Base-by-base conservation (phyloP, 352 stramenopile species). In the Globisporangium uncinulatum region DNA sequence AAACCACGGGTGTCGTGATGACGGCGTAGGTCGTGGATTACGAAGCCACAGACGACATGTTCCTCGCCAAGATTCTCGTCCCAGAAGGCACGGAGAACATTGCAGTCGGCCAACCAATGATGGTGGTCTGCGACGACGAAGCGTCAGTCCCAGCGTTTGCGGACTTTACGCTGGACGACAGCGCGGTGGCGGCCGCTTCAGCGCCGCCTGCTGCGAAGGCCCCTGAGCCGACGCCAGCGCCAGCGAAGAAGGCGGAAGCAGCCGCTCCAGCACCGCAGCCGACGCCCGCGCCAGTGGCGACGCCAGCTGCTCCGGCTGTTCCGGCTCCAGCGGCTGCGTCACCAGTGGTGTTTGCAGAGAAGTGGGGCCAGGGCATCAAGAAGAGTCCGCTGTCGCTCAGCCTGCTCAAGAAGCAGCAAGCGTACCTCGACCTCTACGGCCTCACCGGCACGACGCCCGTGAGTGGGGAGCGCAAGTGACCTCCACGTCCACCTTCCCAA, bases 41-140 rank as follows among this genome's bases (percentile, higher is more conserved):
- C 69, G 97, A 99, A 73, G 89, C 94, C 10, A 96, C 98, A 69
- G 97, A 99, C 70, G 97, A 99, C 56, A 89, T 91, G 69, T 90
- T 96, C 57, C 67, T 99, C 46, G 96, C 94, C 56, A 98, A 97
- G 78, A 99, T 99, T 67, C 81, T 99, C 48, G 91, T 97, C 32
- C 65, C 81, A 2, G 92, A 94, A 20, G 95, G 94, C 24, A 59
- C 85, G 2, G 76, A 95, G 45, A 95, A 97, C 61, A 87, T 99
- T 56, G 59, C 65, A 11, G 86, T 97, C 51, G 96, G 97, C 48
- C 78, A 85, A 61, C 95, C 96, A 11, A 99, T 99, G 68, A 95
- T 98, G 81, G 86, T 99, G 17, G 92, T 89, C 34, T 94, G 97
- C 17, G 95, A 99, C 29, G 91, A 98, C 19, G 79, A 78, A 48